phyloP scores from a whole-genome alignment of 1,284 basidiomycete genomes.

The Tilletia walkeri region DNA sequence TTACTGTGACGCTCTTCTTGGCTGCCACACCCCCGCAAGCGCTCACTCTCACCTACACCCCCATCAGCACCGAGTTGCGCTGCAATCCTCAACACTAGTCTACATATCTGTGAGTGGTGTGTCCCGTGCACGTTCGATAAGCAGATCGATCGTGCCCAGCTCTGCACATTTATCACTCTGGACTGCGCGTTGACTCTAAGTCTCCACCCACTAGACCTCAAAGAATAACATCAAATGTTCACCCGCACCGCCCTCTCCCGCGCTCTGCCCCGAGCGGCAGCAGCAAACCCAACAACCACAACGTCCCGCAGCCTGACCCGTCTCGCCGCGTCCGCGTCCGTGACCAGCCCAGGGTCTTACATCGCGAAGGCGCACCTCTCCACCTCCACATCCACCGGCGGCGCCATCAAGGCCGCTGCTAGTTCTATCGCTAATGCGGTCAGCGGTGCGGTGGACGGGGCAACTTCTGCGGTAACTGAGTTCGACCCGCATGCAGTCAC shows the following conservation, averaged over 20 bases:
- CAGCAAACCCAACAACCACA: background rate
- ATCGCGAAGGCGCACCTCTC: background rate
- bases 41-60: background rate
- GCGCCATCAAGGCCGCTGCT: background rate
- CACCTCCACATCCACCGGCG: background rate
- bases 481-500: constrained; percentile 49
- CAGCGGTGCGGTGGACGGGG: background rate
- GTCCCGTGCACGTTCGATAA: too few species aligned
- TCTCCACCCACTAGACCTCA: background rate
- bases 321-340: too few species aligned
- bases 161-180: too few species aligned
- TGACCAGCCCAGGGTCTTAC: too few species aligned
- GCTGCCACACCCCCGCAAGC: too few species aligned
- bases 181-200: background rate
- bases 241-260: constrained; percentile 11
- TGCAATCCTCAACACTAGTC: too few species aligned
- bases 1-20: too few species aligned
- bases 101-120: too few species aligned
- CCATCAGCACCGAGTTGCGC: too few species aligned
- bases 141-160: too few species aligned
- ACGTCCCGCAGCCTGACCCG: too few species aligned
- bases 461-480: constrained; percentile 23
- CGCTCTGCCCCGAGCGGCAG: constrained; percentile 7
- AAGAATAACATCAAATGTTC: background rate
- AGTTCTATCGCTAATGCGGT: background rate